Evolutionary conservation across 116 monocot genomes (phyloP).

Genomic region (Iris pallida): DNA sequence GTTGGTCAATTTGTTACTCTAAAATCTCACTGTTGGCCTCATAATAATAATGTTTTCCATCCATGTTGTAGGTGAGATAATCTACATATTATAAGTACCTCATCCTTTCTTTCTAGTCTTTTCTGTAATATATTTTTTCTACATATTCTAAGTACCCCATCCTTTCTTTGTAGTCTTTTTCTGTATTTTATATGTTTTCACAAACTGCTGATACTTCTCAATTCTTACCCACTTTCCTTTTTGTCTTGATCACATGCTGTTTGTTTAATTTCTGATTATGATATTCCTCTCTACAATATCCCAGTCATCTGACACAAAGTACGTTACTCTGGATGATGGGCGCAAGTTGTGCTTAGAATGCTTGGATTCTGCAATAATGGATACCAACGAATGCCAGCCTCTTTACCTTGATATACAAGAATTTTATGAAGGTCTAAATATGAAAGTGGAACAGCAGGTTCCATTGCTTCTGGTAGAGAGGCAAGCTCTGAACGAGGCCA

Average conservation of each 20-base stretch:
- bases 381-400: slow-evolving; percentile 70
- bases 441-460: slow-evolving; percentile 73
- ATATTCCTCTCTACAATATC: neutral
- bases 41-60: too few relatives aligned
- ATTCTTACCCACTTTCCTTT: too few relatives aligned
- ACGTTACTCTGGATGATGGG: slow-evolving; percentile 72
- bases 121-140: too few relatives aligned
- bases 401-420: slow-evolving; percentile 80
- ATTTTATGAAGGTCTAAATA: slow-evolving; percentile 80
- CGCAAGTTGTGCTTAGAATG: slow-evolving; percentile 82
- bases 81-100: too few relatives aligned
- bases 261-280: too few relatives aligned
- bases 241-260: too few relatives aligned
- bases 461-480: slow-evolving; percentile 88
- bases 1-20: slow-evolving; percentile 16
- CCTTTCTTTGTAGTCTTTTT: too few relatives aligned
- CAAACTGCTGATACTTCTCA: too few relatives aligned
- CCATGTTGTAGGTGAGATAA: too few relatives aligned
- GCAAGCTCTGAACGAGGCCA: slow-evolving; percentile 80
- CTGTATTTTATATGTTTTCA: too few relatives aligned
- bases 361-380: slow-evolving; percentile 75
- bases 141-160: too few relatives aligned
- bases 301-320: slow-evolving; percentile 70
- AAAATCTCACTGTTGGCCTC: neutral
- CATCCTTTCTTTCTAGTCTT: too few relatives aligned